Conservation (phyloP, 2,329 filamentous ascomycete genomes). For the Claviceps digitariae region DNA sequence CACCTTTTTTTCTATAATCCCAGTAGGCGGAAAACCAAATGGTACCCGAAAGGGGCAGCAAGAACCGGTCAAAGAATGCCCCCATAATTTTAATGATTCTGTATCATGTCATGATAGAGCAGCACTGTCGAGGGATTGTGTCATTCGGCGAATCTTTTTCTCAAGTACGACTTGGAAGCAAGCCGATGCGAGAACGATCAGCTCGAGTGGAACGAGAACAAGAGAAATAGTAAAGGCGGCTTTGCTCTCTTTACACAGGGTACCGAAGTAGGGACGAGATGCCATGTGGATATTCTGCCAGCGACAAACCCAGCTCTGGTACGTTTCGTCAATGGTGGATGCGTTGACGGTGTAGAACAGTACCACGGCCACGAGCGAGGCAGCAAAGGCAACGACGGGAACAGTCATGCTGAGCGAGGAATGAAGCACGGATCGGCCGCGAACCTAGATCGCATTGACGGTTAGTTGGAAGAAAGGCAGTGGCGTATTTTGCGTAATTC, state of each 20-base stretch:
- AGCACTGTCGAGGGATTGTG: constrained; percentile 20
- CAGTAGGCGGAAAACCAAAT: too few relatives aligned
- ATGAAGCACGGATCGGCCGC: constrained; percentile 10
- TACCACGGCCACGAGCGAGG: constrained; percentile 36
- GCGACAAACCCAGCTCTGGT: constrained; percentile 50
- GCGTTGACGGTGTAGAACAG: constrained; percentile 45
- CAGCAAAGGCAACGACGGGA: constrained; percentile 18
- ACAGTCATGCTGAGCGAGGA: constrained; percentile 12
- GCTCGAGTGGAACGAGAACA: constrained; percentile 43
- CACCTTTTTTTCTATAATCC: too few relatives aligned
- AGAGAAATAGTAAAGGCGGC: constrained; percentile 40
- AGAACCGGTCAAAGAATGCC: neutral
- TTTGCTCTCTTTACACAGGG: constrained; percentile 42
- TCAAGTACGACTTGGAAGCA: constrained; percentile 31
- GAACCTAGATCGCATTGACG: constrained; percentile 7
- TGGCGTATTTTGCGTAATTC: neutral
- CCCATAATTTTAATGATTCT: neutral
- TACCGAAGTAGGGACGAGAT: constrained; percentile 38
- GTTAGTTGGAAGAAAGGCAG: neutral
- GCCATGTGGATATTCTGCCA: constrained; percentile 42
- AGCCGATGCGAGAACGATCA: constrained; percentile 31
- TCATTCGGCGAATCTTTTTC: constrained; percentile 21
- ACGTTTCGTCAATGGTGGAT: constrained; percentile 36
- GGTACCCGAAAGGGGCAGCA: too few relatives aligned
- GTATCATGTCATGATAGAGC: constrained; percentile 11